Conservation (phyloP, 805 yeast species). For the Nakazawaea anatomiae region DNA sequence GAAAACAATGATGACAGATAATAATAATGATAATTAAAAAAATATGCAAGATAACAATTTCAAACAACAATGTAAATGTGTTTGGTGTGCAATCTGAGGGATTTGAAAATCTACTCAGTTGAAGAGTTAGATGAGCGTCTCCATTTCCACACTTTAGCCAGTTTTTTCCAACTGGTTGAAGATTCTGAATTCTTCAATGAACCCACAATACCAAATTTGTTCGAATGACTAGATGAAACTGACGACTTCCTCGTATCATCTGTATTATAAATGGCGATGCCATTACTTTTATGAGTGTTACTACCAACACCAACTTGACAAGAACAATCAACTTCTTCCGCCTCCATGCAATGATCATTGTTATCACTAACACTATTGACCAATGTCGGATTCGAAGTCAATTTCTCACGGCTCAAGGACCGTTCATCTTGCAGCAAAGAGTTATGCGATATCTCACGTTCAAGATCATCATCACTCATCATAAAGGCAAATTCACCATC, state of each 20-base stretch:
- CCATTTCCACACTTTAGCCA: conserved; percentile 22
- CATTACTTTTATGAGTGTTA: not conserved
- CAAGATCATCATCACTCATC: conserved; percentile 10
- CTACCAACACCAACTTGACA: not conserved
- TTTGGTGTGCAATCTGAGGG: no score
- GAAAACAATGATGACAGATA: not conserved
- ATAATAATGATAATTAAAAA: not conserved
- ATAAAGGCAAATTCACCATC: conserved; percentile 8
- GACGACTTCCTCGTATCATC: conserved; percentile 1
- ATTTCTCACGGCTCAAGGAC: not conserved
- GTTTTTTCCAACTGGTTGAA: conserved; percentile 10
- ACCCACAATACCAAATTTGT: conserved; percentile 16
- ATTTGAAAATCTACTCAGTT: not conserved
- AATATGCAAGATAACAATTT: not conserved
- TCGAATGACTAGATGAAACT: conserved; percentile 18
- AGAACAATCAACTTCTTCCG: no score
- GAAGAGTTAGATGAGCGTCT: conserved; percentile 20
- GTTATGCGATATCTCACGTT: not conserved
- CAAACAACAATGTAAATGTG: no score
- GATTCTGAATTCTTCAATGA: conserved; percentile 9
- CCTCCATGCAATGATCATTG: no score
- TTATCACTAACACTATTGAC: no score
- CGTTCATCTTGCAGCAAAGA: not conserved
- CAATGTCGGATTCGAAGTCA: not conserved
- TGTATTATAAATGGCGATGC: not conserved